Evolutionary conservation across 2,329 filamentous ascomycete species (phyloP), one percentile per base, ranked within the genome.

Genomic region (Fusarium staphyleae): DNA sequence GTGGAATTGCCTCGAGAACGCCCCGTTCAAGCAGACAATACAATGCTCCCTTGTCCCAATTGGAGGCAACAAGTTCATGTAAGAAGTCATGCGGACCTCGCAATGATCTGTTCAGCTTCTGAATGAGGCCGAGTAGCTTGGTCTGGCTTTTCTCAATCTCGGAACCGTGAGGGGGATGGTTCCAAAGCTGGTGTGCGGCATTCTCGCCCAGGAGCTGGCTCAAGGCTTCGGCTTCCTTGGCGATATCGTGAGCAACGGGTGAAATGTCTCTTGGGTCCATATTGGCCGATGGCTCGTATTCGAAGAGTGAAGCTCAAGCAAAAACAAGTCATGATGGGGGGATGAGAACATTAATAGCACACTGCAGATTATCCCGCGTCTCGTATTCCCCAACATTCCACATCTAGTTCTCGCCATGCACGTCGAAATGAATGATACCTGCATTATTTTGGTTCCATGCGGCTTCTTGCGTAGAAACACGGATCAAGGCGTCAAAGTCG

Each of bases 1-100:
- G 29, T 5, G 59, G 55, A 16, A 64, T 49, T 10, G 42, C 22
- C 0, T 60, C 53, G 4, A 64, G 40, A 3, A 62, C 43, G 14
- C 45, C 39, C 8, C 54, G 50, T 13, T 64, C 52, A 5, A 64
- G 52, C 4, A 64, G 50, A 26, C 47, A 45, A 30, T 62, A 62
- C 14, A 64, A 7, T 5, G 56, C 58, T 3, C 58, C 58, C 28
- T 52, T 55, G 32, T 64, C 61, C 61, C 61, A 64, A 30, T 64
- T 64, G 19, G 53, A 74, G 13, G 79, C 82, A 62, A 82, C 65
- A 62, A 72, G 41, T 67, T 83, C n/a, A 66, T 70, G 28, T 64
- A 74, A 14, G 67, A 74, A 55, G 19, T 60, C 48, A 4, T 40
- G 34, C 8, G 56, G 51, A 6, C 50, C 48, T 15, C 33, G 26